Conservation (phyloP, 2,329 filamentous ascomycete species). For the Trichophyton rubrum region DNA sequence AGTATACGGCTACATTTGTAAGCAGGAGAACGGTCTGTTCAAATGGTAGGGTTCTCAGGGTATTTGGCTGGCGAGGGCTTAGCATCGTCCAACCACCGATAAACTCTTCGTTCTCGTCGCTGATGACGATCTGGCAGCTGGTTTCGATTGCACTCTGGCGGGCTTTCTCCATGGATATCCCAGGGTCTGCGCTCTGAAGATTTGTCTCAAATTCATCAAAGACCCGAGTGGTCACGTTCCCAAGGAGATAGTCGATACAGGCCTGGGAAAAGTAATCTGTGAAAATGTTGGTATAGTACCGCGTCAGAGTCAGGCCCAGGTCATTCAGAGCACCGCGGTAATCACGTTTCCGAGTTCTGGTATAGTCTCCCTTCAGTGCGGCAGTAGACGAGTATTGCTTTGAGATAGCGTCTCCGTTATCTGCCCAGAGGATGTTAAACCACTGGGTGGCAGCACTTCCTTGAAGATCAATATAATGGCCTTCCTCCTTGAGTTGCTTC, state of each 20-base stretch:
- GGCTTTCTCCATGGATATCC: slow-evolving; percentile 71
- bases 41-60: slow-evolving; percentile 57
- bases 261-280: slow-evolving; percentile 96
- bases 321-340: slow-evolving; percentile 87
- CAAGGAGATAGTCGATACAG: slow-evolving; percentile 85
- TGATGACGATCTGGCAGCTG: slow-evolving; percentile 73
- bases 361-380: slow-evolving; percentile 94
- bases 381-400: slow-evolving; percentile 93
- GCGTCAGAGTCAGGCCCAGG: slow-evolving; percentile 70
- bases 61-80: slow-evolving; percentile 60
- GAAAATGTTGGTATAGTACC: slow-evolving; percentile 72
- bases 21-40: slow-evolving; percentile 81
- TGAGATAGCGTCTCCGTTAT: slow-evolving; percentile 92
- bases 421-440: slow-evolving; percentile 96
- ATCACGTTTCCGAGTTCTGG: slow-evolving; percentile 76
- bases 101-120: slow-evolving; percentile 70
- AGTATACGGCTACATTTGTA: slow-evolving; percentile 73
- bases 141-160: slow-evolving; percentile 82
- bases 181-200: slow-evolving; percentile 87
- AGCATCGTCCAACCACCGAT: slow-evolving; percentile 81
- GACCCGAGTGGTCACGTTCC: slow-evolving; percentile 69
- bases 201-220: slow-evolving; percentile 92
- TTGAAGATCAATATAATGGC: slow-evolving; percentile 62
- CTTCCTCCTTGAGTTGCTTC: slow-evolving; percentile 60
- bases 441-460: slow-evolving; percentile 68